Base-by-base conservation (phyloP, 169 alveolate genomes). In the Cyclospora cayetanensis region DNA sequence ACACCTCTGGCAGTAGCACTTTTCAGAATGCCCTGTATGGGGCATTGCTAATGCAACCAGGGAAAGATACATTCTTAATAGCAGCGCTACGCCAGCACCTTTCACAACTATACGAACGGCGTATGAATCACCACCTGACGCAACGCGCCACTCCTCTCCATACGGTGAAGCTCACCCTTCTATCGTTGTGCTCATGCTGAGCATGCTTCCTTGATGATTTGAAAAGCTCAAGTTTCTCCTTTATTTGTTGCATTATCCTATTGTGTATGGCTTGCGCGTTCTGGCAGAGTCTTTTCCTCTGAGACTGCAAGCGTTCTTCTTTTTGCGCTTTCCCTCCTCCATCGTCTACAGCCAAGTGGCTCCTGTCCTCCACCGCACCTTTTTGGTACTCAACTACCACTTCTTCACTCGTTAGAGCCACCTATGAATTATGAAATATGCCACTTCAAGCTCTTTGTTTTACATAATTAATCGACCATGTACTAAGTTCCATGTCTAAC, bases 211-310 rank as follows among this genome's bases (percentile, higher is more conserved):
- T 11, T 11, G 74, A 25, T 52, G 39, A 70, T 53, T 80, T 50
- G 29, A 80, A 80, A 18, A 50, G 74, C 22, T 70, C 89, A 12
- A 50, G 74, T 25, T 80, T 80, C 25, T 34, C 31, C 35, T 80
- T 80, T 5, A 80, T 74, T 41, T 80, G 89, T 42, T 52, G 46
- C 31, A 80, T 53, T 22, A 80, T 20, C 39, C 89, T 80, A 63
- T 80, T 74, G 34, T 63, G 70, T 80, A 80, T 50, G 22, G 18
- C 31, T 80, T 80, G 89, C 60, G 89, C 89, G 37, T 80, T 53
- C 76, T 80, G 46, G 22, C 74, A 63, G n/a, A 80, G 89, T 31
- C 89, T 31, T 50, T 80, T 53, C 1, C 76, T 50, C 53, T 80
- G 89, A 0, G 74, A 80, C 41, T 80, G 89, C 55, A 80, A 20